phyloP scores from a whole-genome alignment of 495 filamentous ascomycete genomes.

The Penicillium angulare region DNA sequence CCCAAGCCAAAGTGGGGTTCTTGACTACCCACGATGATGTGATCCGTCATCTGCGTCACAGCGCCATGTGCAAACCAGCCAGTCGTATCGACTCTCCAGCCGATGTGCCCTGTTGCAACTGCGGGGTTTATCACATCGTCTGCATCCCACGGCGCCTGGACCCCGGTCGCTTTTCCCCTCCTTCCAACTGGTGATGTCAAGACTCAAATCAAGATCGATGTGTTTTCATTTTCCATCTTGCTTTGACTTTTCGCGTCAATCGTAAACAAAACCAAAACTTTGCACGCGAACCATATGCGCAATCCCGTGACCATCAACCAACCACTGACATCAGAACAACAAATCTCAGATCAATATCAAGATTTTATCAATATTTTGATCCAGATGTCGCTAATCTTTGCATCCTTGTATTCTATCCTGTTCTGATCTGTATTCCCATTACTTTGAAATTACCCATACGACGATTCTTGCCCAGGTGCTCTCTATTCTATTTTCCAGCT shows the following conservation, averaged over 20 bases:
- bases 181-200: slow-evolving; percentile 24
- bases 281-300: slow-evolving; percentile 22
- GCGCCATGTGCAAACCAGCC: slow-evolving; percentile 25
- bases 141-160: slow-evolving; percentile 12
- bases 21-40: slow-evolving; percentile 19
- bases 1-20: slow-evolving; percentile 19
- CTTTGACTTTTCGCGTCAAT: slow-evolving; percentile 3
- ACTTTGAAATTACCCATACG: slow-evolving; percentile 27
- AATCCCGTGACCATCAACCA: slow-evolving; percentile 22
- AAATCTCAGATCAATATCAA: neutral
- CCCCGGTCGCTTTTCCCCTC: slow-evolving; percentile 1
- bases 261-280: slow-evolving; percentile 25
- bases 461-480: no score
- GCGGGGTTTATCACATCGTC: slow-evolving; percentile 31
- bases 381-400: neutral
- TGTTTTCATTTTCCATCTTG: no score
- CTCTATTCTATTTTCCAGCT: no score
- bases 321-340: slow-evolving; percentile 6
- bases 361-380: neutral
- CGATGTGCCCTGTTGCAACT: slow-evolving; percentile 19
- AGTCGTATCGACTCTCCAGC: slow-evolving; percentile 18
- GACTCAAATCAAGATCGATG: no score
- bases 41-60: slow-evolving; percentile 28
- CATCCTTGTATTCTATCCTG: slow-evolving; percentile 1
- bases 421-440: slow-evolving; percentile 2